Evolutionary conservation across 2,329 filamentous ascomycete genomes (phyloP).

Genomic region (Colletotrichum zoysiae): DNA sequence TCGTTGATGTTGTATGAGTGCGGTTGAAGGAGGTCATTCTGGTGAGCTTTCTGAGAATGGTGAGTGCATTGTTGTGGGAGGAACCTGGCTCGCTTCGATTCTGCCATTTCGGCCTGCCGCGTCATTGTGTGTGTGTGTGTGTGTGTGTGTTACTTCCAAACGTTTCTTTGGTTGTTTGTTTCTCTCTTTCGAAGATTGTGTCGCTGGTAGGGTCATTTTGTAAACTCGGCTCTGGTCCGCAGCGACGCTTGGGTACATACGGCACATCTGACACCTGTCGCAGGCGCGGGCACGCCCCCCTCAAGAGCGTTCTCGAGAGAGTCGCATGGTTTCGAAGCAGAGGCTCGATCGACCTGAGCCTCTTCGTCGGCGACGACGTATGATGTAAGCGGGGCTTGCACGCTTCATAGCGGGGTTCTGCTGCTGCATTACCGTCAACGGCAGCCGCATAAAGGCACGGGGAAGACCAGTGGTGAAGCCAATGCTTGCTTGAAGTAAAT

Average conservation of each 20-base stretch:
- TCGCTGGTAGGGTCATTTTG: slow-evolving; percentile 14
- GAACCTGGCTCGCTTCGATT: slow-evolving; percentile 16
- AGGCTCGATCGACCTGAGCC: slow-evolving; percentile 6
- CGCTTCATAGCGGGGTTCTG: background rate
- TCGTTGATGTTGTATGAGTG: slow-evolving; percentile 34
- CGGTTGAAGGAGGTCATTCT: slow-evolving; percentile 5
- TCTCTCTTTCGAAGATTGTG: background rate
- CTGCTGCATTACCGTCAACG: background rate
- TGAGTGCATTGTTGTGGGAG: slow-evolving; percentile 26
- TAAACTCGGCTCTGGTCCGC: background rate
- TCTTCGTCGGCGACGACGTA: slow-evolving; percentile 1
- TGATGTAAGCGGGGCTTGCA: background rate
- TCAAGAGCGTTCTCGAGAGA: slow-evolving; percentile 4
- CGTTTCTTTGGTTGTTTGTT: background rate
- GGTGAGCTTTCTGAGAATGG: slow-evolving; percentile 11
- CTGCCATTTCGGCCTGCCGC: slow-evolving; percentile 19
- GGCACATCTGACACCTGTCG: slow-evolving; percentile 29
- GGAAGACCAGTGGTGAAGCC: background rate
- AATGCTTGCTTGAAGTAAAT: background rate
- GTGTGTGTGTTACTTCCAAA: background rate
- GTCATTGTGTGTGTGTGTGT: background rate
- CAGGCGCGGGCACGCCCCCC: slow-evolving; percentile 30
- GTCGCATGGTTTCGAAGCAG: slow-evolving; percentile 29
- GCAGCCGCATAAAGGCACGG: background rate
- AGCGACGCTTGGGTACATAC: slow-evolving; percentile 26